Evolutionary conservation across 768 basidiomycete species (phyloP), one percentile per base, ranked within the genome.

Genomic region (Boletus barrowsii): DNA sequence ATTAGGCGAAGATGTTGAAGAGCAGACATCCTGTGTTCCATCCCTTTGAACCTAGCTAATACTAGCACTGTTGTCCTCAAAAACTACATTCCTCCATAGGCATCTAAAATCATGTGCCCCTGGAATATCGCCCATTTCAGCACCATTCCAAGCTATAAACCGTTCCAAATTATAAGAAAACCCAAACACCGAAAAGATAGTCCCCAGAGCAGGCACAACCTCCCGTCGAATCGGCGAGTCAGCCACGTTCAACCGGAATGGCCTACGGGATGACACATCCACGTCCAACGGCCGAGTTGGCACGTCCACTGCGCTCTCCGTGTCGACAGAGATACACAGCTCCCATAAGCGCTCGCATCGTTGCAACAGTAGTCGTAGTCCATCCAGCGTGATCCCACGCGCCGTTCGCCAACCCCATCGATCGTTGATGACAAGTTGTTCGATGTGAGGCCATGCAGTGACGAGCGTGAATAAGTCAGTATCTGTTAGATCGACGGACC

Each of bases 291-390:
- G 42, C 8, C 13, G 33, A 40, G 11, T 7, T 18, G 40, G 3
- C 30, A 26, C 5, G 11, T 41, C 18, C 10, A 22, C 13, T 4
- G 5, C 20, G 30, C 14, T 22, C 24, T 42, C 49, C 6, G 22
- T 49, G 33, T 59, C 44, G 11, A 62, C 10, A 7, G 41, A 52
- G 4, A 62, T 5, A n/a, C 55, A 55, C 2, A 62, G 33, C 13
- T 20, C 26, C n/a, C 36, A 42, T 24, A 52, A 29, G 3, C 3
- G 8, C n/a, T 8, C 17, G 18, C 49, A 60, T n/a, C 39, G 20
- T 3, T 36, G 35, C 17, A 59, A 10, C 2, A 59, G 18, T 22
- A 18, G 45, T 15, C 32, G 13, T 5, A 62, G 8, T 13, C 24
- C 9, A 18, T 14, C 11, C n/a, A 56, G 35, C 11, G 55, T 52